Conservation (phyloP, 2,329 filamentous ascomycete genomes). For the Colletotrichum tanaceti region DNA sequence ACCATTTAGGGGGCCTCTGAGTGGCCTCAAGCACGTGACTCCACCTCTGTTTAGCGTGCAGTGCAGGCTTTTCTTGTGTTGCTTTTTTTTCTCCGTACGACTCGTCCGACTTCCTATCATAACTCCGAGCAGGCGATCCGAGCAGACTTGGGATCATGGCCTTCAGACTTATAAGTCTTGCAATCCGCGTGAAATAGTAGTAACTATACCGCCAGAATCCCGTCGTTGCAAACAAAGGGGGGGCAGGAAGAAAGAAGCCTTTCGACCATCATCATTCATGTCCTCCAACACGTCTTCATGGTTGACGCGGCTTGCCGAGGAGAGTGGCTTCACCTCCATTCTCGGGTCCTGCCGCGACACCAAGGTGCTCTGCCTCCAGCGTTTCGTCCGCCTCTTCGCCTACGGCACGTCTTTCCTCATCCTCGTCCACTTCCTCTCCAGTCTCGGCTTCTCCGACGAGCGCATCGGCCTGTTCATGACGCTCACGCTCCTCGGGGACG, state of each 20-base stretch:
- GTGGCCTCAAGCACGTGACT: slow-evolving; percentile 20
- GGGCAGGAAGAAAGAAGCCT: too few species aligned
- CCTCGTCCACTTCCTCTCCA: slow-evolving; percentile 66
- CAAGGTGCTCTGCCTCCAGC: slow-evolving; percentile 68
- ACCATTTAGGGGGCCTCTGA: background rate
- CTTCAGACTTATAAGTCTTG: slow-evolving; percentile 23
- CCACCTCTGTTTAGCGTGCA: background rate
- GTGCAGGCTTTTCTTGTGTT: background rate
- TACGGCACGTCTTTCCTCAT: slow-evolving; percentile 70
- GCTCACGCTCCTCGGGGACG: slow-evolving; percentile 70
- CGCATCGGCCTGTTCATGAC: slow-evolving; percentile 74
- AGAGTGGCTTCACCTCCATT: slow-evolving; percentile 60
- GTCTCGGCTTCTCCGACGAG: slow-evolving; percentile 61
- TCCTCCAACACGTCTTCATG: slow-evolving; percentile 14
- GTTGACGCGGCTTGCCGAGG: slow-evolving; percentile 44
- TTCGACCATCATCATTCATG: slow-evolving; percentile 17
- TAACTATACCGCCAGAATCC: background rate
- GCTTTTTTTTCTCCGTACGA: background rate
- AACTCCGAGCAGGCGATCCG: slow-evolving; percentile 28
- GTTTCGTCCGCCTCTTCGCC: slow-evolving; percentile 72
- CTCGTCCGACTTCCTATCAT: slow-evolving; percentile 28
- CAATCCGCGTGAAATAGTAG: background rate
- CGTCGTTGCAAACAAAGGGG: accelerated
- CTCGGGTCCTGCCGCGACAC: slow-evolving; percentile 58
- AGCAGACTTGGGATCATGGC: background rate